Evolutionary conservation across 345 rosid genomes (phyloP).

Genomic region (Populus simonii): DNA sequence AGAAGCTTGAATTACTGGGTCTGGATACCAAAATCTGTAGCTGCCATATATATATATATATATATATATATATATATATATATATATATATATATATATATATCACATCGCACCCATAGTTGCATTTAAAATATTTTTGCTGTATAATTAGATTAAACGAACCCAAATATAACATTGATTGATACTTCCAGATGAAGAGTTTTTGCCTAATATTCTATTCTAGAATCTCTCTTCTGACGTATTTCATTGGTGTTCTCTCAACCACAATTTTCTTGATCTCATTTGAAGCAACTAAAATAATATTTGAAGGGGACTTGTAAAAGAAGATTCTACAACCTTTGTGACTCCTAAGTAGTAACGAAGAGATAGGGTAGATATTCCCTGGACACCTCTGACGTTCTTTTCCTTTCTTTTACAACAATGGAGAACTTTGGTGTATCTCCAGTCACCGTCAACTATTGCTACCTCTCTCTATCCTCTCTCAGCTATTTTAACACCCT

Average conservation of each 20-base stretch:
- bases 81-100: too few species aligned
- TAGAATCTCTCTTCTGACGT: neutral
- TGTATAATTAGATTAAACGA: neutral
- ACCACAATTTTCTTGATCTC: neutral
- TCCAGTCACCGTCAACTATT: neutral
- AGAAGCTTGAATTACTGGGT: neutral
- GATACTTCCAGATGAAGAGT: neutral
- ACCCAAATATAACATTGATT: neutral
- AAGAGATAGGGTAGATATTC: conserved; percentile 3
- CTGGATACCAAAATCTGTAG: neutral
- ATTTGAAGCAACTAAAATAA: neutral
- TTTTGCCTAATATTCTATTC: neutral
- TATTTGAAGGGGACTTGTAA: neutral
- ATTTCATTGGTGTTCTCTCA: neutral
- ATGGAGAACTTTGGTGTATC: neutral
- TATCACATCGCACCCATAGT: neutral
- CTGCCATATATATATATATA: neutral
- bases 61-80: too few species aligned
- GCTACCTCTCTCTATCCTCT: neutral
- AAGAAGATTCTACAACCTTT: neutral
- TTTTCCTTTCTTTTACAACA: conserved; percentile 12
- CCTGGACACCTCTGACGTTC: conserved; percentile 9
- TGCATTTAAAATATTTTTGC: neutral
- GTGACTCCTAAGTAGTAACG: neutral
- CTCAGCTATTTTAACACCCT: neutral